phyloP scores from a whole-genome alignment of 2,329 filamentous ascomycete species.

The Colletotrichum sp. region DNA sequence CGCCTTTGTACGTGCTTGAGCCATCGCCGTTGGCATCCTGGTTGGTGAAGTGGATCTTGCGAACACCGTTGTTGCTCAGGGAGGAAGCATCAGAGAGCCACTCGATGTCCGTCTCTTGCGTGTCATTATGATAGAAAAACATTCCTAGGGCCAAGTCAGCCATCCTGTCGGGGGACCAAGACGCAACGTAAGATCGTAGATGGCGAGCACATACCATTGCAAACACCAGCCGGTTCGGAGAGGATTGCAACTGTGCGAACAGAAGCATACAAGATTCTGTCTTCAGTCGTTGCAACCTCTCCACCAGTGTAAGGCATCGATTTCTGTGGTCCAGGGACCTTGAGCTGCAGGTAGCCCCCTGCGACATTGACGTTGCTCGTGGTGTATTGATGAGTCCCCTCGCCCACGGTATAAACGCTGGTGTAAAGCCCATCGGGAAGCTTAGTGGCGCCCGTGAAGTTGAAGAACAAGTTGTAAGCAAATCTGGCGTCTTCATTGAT shows the following conservation, averaged over 20 bases:
- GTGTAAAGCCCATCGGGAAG: background rate
- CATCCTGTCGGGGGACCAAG: too few relatives aligned
- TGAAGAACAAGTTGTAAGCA: background rate
- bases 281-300: background rate
- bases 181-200: too few relatives aligned
- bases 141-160: slow-evolving; percentile 24
- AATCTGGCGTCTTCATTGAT: background rate
- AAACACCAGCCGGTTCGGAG: slow-evolving; percentile 29
- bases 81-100: slow-evolving; percentile 33
- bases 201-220: slow-evolving; percentile 26
- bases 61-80: slow-evolving; percentile 26
- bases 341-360: slow-evolving; percentile 30
- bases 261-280: slow-evolving; percentile 5
- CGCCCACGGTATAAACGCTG: background rate
- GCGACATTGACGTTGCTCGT: slow-evolving; percentile 22
- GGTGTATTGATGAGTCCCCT: background rate
- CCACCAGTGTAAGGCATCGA: slow-evolving; percentile 6
- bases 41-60: slow-evolving; percentile 32
- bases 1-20: background rate
- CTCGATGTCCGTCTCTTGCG: slow-evolving; percentile 33
- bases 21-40: slow-evolving; percentile 28
- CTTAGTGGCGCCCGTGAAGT: background rate
- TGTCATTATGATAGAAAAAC: slow-evolving; percentile 30
- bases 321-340: slow-evolving; percentile 27
- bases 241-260: slow-evolving; percentile 32